A percentile compares a stretch with the other conserved stretches of the same genome.
Evolutionary conservation across 495 filamentous ascomycete species (phyloP).

Genomic region (Penicilliopsis zonata): DNA sequence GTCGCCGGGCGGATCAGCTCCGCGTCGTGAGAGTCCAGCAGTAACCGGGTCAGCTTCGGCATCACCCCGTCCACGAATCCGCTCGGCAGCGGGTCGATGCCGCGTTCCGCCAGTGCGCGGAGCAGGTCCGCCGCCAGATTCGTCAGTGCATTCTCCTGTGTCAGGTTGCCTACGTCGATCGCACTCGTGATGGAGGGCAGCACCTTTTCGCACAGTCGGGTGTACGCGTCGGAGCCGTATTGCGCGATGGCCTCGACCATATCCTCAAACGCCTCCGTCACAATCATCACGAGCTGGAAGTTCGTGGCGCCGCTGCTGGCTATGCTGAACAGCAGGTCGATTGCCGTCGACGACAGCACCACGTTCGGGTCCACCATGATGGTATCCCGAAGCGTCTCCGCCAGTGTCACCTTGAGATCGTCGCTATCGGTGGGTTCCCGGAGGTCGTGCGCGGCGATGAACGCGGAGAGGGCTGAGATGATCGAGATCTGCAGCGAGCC

Average conservation of each 20-base stretch:
- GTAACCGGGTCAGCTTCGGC: slow-evolving; percentile 72
- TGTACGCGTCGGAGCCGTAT: slow-evolving; percentile 54
- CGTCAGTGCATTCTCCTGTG: slow-evolving; percentile 69
- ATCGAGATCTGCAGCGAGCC: slow-evolving; percentile 58
- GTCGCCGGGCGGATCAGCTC: slow-evolving; percentile 83
- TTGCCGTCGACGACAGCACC: slow-evolving; percentile 54
- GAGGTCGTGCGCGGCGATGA: slow-evolving; percentile 65
- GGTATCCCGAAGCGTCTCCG: slow-evolving; percentile 75
- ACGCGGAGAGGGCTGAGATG: slow-evolving; percentile 63
- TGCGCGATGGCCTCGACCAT: slow-evolving; percentile 57
- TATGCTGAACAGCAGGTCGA: slow-evolving; percentile 81
- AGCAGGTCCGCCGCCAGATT: slow-evolving; percentile 79
- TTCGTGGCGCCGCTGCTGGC: slow-evolving; percentile 79
- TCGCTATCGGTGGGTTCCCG: slow-evolving; percentile 74
- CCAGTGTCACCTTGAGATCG: slow-evolving; percentile 79
- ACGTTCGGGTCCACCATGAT: slow-evolving; percentile 66
- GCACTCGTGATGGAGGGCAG: slow-evolving; percentile 77
- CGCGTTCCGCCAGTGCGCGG: slow-evolving; percentile 66
- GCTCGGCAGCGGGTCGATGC: slow-evolving; percentile 67
- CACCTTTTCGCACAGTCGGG: slow-evolving; percentile 74
- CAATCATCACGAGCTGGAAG: slow-evolving; percentile 71
- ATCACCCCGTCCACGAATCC: slow-evolving; percentile 77
- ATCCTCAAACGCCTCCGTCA: slow-evolving; percentile 84
- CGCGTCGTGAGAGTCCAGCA: slow-evolving; percentile 68
- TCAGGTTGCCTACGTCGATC: slow-evolving; percentile 77